Evolutionary conservation across 306 rosid genomes (phyloP), one percentile per base, ranked within the genome.

Genomic region (Lablab purpureus): DNA sequence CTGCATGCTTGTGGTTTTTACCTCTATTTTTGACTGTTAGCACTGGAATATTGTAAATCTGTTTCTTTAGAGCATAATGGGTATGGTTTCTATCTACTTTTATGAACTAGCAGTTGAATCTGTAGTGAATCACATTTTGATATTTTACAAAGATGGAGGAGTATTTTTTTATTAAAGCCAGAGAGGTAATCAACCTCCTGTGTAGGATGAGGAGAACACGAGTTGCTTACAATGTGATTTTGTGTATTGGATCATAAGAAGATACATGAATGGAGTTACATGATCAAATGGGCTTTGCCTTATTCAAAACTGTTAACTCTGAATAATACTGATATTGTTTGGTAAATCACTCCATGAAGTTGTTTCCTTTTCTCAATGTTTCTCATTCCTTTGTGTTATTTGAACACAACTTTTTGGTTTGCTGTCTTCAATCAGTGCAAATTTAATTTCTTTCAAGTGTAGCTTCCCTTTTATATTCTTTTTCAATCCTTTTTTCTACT

Each of bases 371-470:
- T 67, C 49, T 37, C 49, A 49, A 55, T 28, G 34, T 64, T 37
- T 73, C 50, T 34, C 15, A 13, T 59, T 28, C 36, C 5, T 51
- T 75, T 70, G 80, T 68, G 51, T 60, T 69, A 66, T 76, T 52
- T 82, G 36, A 52, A 54, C 25, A 43, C 40, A 47, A 64, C 63
- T 9, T 64, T 52, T 49, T 65, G 58, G 75, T 32, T 59, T 81
- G 40, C 75, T 40, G 81, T 59, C 62, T 65, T 54, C 73, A 46
- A 84, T 34, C 22, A 49, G 52, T 69, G 71, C 56, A 56, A 75
- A 76, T 84, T 79, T 80, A 49, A 66, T 79, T 67, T 67, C 66
- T 75, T 77, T 59, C 12, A 47, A 73, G 64, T 51, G 49, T 73
- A 51, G 67, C 74, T 74, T 45, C 73, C 60, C 73, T 63, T 25